A percentile compares a stretch with the other conserved stretches of the same genome.
phyloP scores from a whole-genome alignment of 331 rosid genomes.

The Cydonia oblonga region DNA sequence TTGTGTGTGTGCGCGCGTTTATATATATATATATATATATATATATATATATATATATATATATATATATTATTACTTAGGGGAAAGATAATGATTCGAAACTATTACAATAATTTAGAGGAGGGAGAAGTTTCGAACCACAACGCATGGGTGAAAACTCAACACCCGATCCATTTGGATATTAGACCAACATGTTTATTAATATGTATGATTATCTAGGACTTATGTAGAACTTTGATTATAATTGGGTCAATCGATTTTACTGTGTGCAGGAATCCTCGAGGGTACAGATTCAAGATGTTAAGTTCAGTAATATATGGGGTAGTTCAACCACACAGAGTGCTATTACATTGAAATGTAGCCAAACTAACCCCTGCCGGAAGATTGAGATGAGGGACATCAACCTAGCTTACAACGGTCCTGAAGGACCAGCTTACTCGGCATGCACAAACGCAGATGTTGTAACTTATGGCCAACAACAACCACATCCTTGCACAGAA shows the following conservation, averaged over 20 bases:
- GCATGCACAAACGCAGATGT: background rate
- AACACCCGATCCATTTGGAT: too few species aligned
- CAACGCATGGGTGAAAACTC: too few species aligned
- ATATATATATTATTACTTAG: too few species aligned
- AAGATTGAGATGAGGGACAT: constrained; percentile 2
- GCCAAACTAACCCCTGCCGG: constrained; percentile 11
- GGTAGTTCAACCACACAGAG: constrained; percentile 11
- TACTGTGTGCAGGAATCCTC: constrained; percentile 8
- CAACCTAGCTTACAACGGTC: background rate
- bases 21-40: too few species aligned
- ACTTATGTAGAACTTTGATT: background rate
- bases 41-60: too few species aligned
- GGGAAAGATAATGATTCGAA: too few species aligned
- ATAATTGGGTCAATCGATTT: background rate
- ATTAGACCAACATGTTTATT: too few species aligned
- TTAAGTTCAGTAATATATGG: constrained; percentile 10
- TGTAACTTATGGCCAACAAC: constrained; percentile 3
- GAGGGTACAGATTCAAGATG: constrained; percentile 12
- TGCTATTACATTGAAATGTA: constrained; percentile 17
- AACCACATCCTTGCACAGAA: constrained; percentile 6
- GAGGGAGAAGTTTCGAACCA: too few species aligned
- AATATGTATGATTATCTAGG: too few species aligned
- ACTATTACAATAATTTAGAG: too few species aligned
- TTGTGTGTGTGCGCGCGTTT: too few species aligned
- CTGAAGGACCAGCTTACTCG: background rate